phyloP scores from a whole-genome alignment of 352 stramenopile species.

The Globisporangium cystogenes region DNA sequence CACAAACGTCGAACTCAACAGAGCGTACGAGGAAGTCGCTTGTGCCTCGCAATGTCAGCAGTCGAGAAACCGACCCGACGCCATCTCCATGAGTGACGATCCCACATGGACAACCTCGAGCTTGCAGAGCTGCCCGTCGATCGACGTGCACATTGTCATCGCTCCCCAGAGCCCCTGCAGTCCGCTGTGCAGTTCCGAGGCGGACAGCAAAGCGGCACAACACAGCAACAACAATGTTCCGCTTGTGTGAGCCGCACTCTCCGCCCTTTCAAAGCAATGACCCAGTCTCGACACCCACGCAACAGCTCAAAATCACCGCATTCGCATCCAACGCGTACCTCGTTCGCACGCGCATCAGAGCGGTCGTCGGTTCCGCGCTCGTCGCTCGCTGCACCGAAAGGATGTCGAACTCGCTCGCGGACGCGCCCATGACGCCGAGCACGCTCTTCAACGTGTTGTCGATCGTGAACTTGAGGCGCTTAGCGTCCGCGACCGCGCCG shows the following conservation, averaged over 20 bases:
- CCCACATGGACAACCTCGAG: slow-evolving; percentile 16
- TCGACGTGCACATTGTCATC: slow-evolving; percentile 66
- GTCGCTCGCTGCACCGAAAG: slow-evolving; percentile 22
- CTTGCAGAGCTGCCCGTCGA: slow-evolving; percentile 37
- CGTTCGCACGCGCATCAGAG: slow-evolving; percentile 56
- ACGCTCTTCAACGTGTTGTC: slow-evolving; percentile 65
- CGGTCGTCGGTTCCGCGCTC: slow-evolving; percentile 37
- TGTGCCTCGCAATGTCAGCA: slow-evolving; percentile 3
- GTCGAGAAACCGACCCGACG: slow-evolving; percentile 43
- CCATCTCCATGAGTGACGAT: slow-evolving; percentile 50
- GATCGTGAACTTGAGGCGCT: slow-evolving; percentile 66
- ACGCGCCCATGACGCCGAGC: slow-evolving; percentile 60
- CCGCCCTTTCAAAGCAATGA: too few species aligned
- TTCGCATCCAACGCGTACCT: too few species aligned
- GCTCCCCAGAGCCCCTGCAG: slow-evolving; percentile 56
- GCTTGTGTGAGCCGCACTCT: too few species aligned
- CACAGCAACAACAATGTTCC: too few species aligned
- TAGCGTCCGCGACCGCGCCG: slow-evolving; percentile 34
- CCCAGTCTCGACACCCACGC: background rate
- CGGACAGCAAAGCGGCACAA: too few species aligned
- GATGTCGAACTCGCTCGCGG: slow-evolving; percentile 63
- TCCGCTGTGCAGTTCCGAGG: slow-evolving; percentile 17
- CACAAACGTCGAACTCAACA: too few species aligned
- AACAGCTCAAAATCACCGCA: background rate
- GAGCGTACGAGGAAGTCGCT: too few species aligned